Conservation (phyloP, 2,329 filamentous ascomycete genomes). For the Neopestalotiopsis sp. region DNA sequence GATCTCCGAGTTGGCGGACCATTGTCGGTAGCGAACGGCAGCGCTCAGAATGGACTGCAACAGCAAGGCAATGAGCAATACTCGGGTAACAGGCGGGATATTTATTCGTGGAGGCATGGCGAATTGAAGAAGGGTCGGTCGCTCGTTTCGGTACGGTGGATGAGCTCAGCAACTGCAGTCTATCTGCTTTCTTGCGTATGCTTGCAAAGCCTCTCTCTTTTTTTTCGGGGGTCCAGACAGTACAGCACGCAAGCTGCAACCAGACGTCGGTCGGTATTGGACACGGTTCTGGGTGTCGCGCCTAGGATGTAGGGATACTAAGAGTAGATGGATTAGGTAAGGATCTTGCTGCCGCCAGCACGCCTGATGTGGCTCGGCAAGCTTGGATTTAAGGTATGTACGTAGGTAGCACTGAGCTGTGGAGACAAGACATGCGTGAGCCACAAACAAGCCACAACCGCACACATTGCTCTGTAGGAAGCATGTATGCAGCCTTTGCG, state of each 20-base stretch:
- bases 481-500: neutral
- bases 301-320: neutral
- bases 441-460: neutral
- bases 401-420: neutral
- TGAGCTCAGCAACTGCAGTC: constrained; percentile 3
- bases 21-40: constrained; percentile 75
- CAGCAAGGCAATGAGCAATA: constrained; percentile 75
- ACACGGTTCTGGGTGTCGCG: constrained; percentile 15
- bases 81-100: constrained; percentile 88
- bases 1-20: constrained; percentile 66
- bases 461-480: neutral
- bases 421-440: constrained; percentile 1
- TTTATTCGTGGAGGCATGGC: constrained; percentile 84
- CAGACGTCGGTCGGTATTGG: constrained; percentile 3
- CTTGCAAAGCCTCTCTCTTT: neutral
- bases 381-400: neutral
- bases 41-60: constrained; percentile 84
- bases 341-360: neutral
- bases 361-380: constrained; percentile 9
- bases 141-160: neutral
- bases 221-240: neutral
- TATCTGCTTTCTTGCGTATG: neutral
- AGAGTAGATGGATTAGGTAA: neutral
- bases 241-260: neutral
- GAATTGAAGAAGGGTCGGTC: constrained; percentile 23